phyloP scores from a whole-genome alignment of 2,329 filamentous ascomycete species.

The Macroventuria anomochaeta region DNA sequence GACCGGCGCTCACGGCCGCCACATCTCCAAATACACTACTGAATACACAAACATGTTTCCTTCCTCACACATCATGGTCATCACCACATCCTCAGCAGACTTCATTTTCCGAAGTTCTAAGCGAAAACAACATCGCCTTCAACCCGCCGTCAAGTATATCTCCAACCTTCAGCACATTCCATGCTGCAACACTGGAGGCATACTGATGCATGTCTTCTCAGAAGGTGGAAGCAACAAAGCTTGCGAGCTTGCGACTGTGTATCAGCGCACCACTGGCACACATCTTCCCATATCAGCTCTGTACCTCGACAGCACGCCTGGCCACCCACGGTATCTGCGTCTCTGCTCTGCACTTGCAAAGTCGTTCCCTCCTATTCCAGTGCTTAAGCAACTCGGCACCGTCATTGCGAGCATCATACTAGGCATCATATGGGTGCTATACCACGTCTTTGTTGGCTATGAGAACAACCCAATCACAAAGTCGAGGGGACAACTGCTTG shows the following conservation, averaged over 20 bases:
- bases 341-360: conserved; percentile 33
- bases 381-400: conserved; percentile 24
- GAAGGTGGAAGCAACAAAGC: conserved; percentile 41
- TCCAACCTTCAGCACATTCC: conserved; percentile 13
- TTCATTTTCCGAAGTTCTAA: conserved; percentile 30
- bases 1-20: conserved; percentile 35
- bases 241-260: conserved; percentile 32
- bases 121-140: conserved; percentile 28
- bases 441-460: conserved; percentile 23
- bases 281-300: conserved; percentile 28
- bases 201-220: conserved; percentile 38
- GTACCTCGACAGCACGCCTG: conserved; percentile 39
- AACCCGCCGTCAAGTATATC: conserved; percentile 29
- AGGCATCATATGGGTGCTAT: conserved; percentile 28
- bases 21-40: conserved; percentile 35
- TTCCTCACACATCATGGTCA: conserved; percentile 32
- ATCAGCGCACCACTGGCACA: conserved; percentile 21
- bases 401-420: conserved; percentile 22
- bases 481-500: conserved; percentile 21
- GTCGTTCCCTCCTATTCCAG: conserved; percentile 26
- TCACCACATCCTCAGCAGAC: conserved; percentile 35
- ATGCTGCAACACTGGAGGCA: conserved; percentile 10
- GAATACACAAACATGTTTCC: conserved; percentile 36
- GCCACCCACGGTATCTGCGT: conserved; percentile 31
- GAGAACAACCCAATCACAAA: conserved; percentile 32